These are phyloP conservation scores for Alternaria sp. DNA, from an alignment of 2,329 filamentous ascomycete species.

Conservation along the genomic window DNA sequence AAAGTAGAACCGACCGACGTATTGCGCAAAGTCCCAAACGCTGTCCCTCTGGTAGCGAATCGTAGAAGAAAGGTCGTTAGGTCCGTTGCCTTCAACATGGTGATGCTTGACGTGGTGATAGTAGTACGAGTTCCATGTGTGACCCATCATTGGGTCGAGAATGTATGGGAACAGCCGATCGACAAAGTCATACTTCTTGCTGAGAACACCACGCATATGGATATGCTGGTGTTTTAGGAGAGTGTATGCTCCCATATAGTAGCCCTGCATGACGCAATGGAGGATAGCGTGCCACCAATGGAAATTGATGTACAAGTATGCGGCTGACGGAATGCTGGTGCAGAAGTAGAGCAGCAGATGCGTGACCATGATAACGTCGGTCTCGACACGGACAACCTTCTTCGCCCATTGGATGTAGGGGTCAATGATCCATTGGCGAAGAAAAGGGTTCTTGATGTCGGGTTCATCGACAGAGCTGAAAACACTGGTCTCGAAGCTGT, in stretches of 20 bases:
- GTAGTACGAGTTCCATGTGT: constrained; percentile 85
- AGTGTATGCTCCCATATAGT: constrained; percentile 76
- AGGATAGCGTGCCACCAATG: constrained; percentile 70
- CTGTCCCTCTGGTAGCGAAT: constrained; percentile 78
- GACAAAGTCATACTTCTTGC: constrained; percentile 61
- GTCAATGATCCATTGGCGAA: constrained; percentile 59
- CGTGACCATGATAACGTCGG: constrained; percentile 79
- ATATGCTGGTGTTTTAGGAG: constrained; percentile 87
- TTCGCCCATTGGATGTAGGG: constrained; percentile 66
- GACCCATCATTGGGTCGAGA: constrained; percentile 77
- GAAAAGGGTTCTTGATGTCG: constrained; percentile 47
- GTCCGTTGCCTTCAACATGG: constrained; percentile 81
- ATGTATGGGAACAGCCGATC: constrained; percentile 76
- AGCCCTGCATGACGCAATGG: constrained; percentile 70
- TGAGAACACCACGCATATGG: constrained; percentile 73
- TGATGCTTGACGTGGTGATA: constrained; percentile 89
- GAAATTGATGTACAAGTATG: constrained; percentile 70
- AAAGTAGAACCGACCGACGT: constrained; percentile 75
- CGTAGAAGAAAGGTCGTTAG: constrained; percentile 76
- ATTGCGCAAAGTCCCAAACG: constrained; percentile 69
- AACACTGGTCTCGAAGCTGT: constrained; percentile 63
- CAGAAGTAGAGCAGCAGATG: constrained; percentile 75
- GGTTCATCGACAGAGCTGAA: constrained; percentile 61
- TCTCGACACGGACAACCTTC: constrained; percentile 66
- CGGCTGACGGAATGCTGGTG: constrained; percentile 73